Conservation (phyloP, 2,329 filamentous ascomycete genomes). For the Periconia sp. region DNA sequence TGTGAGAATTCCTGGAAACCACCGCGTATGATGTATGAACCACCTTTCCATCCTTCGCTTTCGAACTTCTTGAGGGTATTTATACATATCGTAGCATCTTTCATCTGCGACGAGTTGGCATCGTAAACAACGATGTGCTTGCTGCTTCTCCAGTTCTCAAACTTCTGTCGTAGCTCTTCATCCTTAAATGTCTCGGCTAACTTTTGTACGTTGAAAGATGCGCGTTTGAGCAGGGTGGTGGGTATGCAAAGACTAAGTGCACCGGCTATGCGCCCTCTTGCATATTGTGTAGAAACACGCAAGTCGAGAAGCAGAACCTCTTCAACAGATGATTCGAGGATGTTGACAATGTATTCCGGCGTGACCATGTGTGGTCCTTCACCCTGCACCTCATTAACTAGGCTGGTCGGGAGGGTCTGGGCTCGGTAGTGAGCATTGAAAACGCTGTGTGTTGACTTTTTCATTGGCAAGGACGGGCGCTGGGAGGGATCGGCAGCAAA, state of each 20-base stretch:
- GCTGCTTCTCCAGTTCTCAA: slow-evolving; percentile 73
- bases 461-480: slow-evolving; percentile 36
- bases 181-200: slow-evolving; percentile 83
- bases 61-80: slow-evolving; percentile 95
- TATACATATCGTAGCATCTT: slow-evolving; percentile 76
- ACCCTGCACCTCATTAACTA: slow-evolving; percentile 25
- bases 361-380: slow-evolving; percentile 47
- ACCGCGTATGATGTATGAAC: slow-evolving; percentile 73
- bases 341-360: slow-evolving; percentile 52
- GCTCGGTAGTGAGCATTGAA: slow-evolving; percentile 39
- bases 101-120: slow-evolving; percentile 70
- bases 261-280: slow-evolving; percentile 71
- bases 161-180: slow-evolving; percentile 68
- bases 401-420: slow-evolving; percentile 48
- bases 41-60: slow-evolving; percentile 77
- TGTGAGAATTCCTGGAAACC: slow-evolving; percentile 76
- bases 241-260: slow-evolving; percentile 93
- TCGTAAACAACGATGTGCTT: slow-evolving; percentile 88
- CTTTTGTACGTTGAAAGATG: slow-evolving; percentile 87
- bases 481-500: slow-evolving; percentile 35
- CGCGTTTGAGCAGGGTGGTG: slow-evolving; percentile 86
- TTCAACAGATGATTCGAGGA: slow-evolving; percentile 50
- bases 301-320: slow-evolving; percentile 77
- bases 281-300: slow-evolving; percentile 81
- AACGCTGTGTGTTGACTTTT: slow-evolving; percentile 14